Percentiles rank a stretch among this genome's conserved stretches.
phyloP scores from a whole-genome alignment of 768 basidiomycete genomes.

The Aureoboletus auriporus region DNA sequence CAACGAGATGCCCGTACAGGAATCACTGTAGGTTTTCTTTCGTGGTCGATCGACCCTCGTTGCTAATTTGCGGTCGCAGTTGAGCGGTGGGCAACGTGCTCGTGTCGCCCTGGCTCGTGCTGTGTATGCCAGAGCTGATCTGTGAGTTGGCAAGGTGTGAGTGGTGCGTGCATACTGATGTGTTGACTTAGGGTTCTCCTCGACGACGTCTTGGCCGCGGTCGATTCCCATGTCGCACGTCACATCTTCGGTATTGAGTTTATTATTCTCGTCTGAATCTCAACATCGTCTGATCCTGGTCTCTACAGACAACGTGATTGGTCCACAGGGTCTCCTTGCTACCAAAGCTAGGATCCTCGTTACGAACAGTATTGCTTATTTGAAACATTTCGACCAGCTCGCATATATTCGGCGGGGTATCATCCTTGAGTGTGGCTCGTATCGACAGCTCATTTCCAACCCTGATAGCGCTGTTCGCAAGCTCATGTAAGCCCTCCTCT shows the following conservation, averaged over 20 bases:
- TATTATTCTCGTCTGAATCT: neutral
- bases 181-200: constrained; percentile 53
- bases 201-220: constrained; percentile 86
- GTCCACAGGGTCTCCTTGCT: constrained; percentile 76
- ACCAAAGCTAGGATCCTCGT: constrained; percentile 82
- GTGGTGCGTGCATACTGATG: neutral
- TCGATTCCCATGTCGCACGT: constrained; percentile 83
- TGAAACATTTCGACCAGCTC: constrained; percentile 72
- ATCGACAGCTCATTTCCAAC: constrained; percentile 54
- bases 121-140: constrained; percentile 87
- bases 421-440: constrained; percentile 73
- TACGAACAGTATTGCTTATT: constrained; percentile 84
- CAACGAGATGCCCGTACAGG: constrained; percentile 25
- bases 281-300: neutral
- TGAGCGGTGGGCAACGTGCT: constrained; percentile 83
- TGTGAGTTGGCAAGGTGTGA: constrained; percentile 41
- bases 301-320: constrained; percentile 72
- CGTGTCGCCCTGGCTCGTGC: constrained; percentile 82
- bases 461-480: constrained; percentile 64
- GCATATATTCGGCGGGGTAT: constrained; percentile 77
- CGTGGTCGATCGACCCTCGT: constrained; percentile 5
- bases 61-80: constrained; percentile 32
- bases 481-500: constrained; percentile 56
- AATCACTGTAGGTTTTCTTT: constrained; percentile 47
- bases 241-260: constrained; percentile 66